Evolutionary conservation across 179 eudicot genomes (phyloP).

Genomic region (Beta lomatogona): DNA sequence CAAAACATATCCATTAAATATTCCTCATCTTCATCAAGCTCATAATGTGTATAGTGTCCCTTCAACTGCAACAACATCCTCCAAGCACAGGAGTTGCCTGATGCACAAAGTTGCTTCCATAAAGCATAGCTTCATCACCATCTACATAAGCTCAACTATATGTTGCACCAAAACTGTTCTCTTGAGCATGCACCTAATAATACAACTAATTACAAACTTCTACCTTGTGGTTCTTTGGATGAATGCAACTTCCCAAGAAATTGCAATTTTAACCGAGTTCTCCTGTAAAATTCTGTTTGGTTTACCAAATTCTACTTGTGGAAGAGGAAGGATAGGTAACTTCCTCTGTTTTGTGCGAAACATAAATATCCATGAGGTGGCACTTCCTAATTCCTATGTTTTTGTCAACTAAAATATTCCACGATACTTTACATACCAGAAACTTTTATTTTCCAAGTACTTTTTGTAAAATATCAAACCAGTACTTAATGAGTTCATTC

Average conservation of each 20-base stretch:
- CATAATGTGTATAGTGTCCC: background rate
- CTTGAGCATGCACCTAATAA: background rate
- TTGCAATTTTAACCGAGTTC: too few species aligned
- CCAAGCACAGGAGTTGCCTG: background rate
- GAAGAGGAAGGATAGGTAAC: too few species aligned
- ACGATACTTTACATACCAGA: background rate
- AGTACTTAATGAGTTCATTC: background rate
- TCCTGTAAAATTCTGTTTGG: too few species aligned
- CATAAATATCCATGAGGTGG: too few species aligned
- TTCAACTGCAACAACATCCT: background rate
- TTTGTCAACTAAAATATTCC: background rate
- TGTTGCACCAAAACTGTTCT: background rate
- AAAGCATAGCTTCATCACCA: background rate
- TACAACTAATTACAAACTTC: background rate
- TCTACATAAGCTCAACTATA: background rate
- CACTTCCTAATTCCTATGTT: too few species aligned
- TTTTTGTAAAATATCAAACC: background rate
- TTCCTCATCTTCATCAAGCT: background rate
- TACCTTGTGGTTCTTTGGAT: background rate
- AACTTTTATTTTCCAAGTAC: too few species aligned
- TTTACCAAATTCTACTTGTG: too few species aligned
- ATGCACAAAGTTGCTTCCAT: too few species aligned
- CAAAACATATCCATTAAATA: background rate
- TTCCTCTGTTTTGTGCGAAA: too few species aligned
- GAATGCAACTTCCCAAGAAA: background rate